Evolutionary conservation across 352 stramenopile species (phyloP), one percentile per base, ranked within the genome.

Genomic region (Phytophthora pseudosyringae): DNA sequence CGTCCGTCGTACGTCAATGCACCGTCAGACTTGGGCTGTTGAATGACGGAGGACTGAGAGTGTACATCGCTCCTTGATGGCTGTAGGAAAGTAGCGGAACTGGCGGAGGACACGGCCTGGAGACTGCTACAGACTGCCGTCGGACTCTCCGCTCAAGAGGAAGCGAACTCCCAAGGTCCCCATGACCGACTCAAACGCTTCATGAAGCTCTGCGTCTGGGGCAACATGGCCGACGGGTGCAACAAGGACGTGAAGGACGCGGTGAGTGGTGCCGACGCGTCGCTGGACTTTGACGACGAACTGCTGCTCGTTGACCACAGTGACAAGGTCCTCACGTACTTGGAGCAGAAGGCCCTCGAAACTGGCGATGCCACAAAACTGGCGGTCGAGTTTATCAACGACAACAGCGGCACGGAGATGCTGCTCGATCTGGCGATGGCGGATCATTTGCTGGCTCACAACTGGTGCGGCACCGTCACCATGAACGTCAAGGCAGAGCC

Each of bases 221-320:
- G 84, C 26, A 93, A 93, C 65, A 90, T 90, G 57, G 82, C 84
- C 18, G 84, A 91, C 50, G 82, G 82, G 11, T 89, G 80, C 60
- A 89, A 93, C 71, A 93, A 85, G 55, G 59, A 79, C 26, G 82
- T 91, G 16, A 90, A 91, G 48, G 78, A 88, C 54, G 86, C 84
- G 12, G 72, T 93, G 15, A 89, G 69, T 49, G 84, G 80, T 28
- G 69, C 66, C 0, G 58, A 75, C 35, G 83, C 78, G 0, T 83
- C 80, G 28, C 61, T 93, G 21, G 78, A 58, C 5, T 75, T 89
- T 16, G 74, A 93, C 21, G 78, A 91, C 51, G 68, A 80, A n/a
- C 73, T 78, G 41, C 46, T 93, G 11, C 64, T 93, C 4, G 75
- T 86, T 11, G 77, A 93, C 41, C 53, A 93, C 50, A 81, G 67